Evolutionary conservation across 2,329 filamentous ascomycete species (phyloP), one percentile per base, ranked within the genome.

Genomic region (Neurospora crassa): DNA sequence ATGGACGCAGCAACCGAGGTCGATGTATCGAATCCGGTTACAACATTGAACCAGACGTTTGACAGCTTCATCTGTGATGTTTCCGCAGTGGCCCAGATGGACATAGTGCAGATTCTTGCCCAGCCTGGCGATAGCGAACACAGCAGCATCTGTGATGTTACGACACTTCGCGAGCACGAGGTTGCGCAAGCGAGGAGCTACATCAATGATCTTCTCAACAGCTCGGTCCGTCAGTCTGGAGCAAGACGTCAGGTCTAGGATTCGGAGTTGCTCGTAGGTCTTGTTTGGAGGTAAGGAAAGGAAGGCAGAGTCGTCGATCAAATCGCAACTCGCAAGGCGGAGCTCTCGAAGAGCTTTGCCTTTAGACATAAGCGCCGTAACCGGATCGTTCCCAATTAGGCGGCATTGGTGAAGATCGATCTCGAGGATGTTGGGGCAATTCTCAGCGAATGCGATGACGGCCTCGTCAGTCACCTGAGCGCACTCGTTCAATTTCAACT

Each of bases 81-180:
- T 90, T 40, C 89, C 89, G 80, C 96, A 99, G 80, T 99, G 96
- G 11, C 96, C 96, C 1, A 99, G 86, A 78, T 99, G 96, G 69
- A 99, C 91, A 79, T 97, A 98, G 80, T 99, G 96, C 70, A 99
- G 83, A 77, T 98, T 99, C 84, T 97, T 98, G 73, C 94, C 94
- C 4, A 99, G 86, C 76, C 89, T 91, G 71, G 94, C 91, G 74
- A 99, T 98, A 71, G 94, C 91, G 76, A 91, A 85, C 10, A 99
- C 94, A 10, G 95, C 91, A 67, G 88, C 87, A 81, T 99, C 95
- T 1, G 96, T 98, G 77, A 99, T 92, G 77, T 94, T 91, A 74
- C 92, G 89, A 81, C 96, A 99, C 82, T 99, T 99, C 74, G 94
- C 93, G 18, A 99, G 87, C 6, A 99, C 94, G 3, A 99, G 85